Evolutionary conservation across 108 stramenopile species (phyloP), one percentile per base, ranked within the genome.

Genomic region (Fragilariopsis cylindrus): DNA sequence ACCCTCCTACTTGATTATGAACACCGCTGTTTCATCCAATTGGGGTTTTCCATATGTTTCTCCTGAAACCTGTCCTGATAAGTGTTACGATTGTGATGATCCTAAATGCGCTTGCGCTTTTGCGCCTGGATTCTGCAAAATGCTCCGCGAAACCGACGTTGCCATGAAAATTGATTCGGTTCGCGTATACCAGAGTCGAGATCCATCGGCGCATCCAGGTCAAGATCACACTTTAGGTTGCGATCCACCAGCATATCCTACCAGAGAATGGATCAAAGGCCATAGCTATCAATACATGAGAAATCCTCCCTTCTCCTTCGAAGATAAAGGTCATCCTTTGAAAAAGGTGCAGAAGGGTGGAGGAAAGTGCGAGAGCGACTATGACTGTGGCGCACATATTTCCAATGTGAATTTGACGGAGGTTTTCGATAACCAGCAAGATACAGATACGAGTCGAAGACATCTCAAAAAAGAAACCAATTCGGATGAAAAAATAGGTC

Each of bases 11-110:
- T 70, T 98, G 41, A 87, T 98, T 55, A 81, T 98, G 54, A 98
- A 98, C 76, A 94, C 91, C 11, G 98, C 97, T 4, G 82, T 98
- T 48, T 94, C 92, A 7, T 89, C 82, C 1, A 97, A 92, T 16
- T 98, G 98, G 98, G 98, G 96, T 18, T 98, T 98, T 74, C 98
- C 98, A 5, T 90, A 82, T 57, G 80, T 75, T 58, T 72, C 81
- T 63, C 96, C 96, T 5, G 83, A 86, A 21, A 87, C 88, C 69
- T 98, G 98, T 73, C 18, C n/a, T 41, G 76, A 80, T 42, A 89
- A 92, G 73, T 94, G 93, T 64, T 96, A 90, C 73, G 93, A 96
- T 60, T 98, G 97, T 77, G 72, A 85, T 48, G 76, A 98, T 78
- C 86, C 91, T 9, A 89, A 91, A 73, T 98, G 97, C 82, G 57